Base-by-base conservation (phyloP, 352 stramenopile genomes). In the Peronospora belbahrii region DNA sequence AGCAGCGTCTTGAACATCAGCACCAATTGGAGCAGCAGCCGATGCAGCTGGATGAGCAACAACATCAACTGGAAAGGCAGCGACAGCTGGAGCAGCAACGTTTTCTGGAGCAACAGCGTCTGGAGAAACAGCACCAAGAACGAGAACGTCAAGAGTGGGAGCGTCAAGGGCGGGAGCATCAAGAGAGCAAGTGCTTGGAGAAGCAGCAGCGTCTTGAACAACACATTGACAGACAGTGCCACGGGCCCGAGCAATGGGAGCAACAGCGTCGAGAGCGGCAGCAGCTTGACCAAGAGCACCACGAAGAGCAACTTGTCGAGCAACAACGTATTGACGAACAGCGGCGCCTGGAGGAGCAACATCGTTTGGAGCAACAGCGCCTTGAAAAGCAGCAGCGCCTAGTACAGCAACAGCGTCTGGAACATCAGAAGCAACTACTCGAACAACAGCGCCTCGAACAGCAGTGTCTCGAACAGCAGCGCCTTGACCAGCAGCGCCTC, bases 151-250 rank as follows among this genome's bases (percentile, higher is more conserved):
- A 47, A 15, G 48, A 67, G 22, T 48, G 53, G 6, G 48, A 71
- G 24, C 61, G 54, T 2, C 46, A 56, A 11, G 24, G 36, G 17
- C 39, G 63, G 11, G 48, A 20, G 15, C 19, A 50, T 1, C 33
- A 34, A 9, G 52, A 62, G 6, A 43, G 48, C 19, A 25, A 59
- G 13, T 48, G 49, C 10, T 20, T 44, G 8, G 43, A 65, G 22
- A 60, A 60, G n/a, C 53, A 70, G 31, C 63, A 72, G 24, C 62
- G 54, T 18, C 32, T 50, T 14, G 56, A 69, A 27, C 38, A 59
- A 7, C 56, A 48, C 5, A 43, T 42, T 11, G 41, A 65, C 19
- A 45, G 50, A 9, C 52, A 69, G 23, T 54, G 52, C 4, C 46
- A 39, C 8, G 55, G 64, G 32, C 38, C 50, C 23, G 54, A 65